phyloP scores from a whole-genome alignment of 129 eudicot genomes.

The Calendula officinalis region DNA sequence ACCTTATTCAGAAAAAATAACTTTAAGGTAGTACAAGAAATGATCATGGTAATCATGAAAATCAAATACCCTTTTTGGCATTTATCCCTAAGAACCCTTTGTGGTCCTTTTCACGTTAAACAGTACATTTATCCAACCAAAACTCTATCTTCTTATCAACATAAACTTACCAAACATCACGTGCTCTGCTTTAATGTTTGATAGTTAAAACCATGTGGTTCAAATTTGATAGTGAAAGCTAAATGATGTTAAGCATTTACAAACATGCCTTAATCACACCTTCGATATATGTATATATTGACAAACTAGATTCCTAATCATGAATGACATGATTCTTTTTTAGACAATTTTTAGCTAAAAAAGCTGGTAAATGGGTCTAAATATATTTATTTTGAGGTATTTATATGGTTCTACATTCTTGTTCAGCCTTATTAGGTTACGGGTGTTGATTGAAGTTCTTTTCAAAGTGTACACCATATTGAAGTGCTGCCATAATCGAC shows the following conservation, averaged over 20 bases:
- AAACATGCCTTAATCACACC: neutral
- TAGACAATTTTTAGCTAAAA: neutral
- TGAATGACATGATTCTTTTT: slow-evolving; percentile 1
- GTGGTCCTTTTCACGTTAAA: slow-evolving; percentile 15
- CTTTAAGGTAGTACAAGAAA: neutral
- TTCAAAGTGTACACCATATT: neutral
- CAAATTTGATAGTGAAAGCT: slow-evolving; percentile 9
- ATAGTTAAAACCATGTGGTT: slow-evolving; percentile 15
- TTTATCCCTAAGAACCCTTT: neutral
- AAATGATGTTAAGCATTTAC: slow-evolving; percentile 7
- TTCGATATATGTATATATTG: slow-evolving; percentile 12
- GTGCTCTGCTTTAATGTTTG: slow-evolving; percentile 19
- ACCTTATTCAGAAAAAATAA: neutral
- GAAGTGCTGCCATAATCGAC: neutral
- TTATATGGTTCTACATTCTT: neutral
- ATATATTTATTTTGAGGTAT: neutral
- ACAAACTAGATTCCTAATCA: slow-evolving; percentile 3
- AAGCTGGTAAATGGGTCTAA: neutral
- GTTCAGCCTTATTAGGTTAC: neutral
- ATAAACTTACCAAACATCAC: slow-evolving; percentile 13
- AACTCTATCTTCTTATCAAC: slow-evolving; percentile 15
- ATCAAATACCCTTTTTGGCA: slow-evolving; percentile 4
- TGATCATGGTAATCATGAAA: neutral
- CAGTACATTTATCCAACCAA: slow-evolving; percentile 8
- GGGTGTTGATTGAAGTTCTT: neutral